These are phyloP conservation scores for Dipteronia sinensis DNA, from an alignment of 345 rosid species.

Conservation along the genomic window DNA sequence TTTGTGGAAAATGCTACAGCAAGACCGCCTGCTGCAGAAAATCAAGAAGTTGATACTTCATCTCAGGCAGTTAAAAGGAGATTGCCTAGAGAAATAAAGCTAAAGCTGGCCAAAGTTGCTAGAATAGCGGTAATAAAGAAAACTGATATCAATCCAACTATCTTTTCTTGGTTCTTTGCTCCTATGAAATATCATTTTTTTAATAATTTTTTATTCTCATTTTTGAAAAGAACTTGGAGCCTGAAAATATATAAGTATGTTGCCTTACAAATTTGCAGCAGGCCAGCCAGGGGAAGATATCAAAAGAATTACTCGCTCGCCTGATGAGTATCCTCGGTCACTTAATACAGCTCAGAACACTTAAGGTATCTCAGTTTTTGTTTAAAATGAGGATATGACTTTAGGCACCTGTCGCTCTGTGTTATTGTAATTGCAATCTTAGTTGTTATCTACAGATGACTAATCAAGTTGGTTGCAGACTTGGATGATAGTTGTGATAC, in stretches of 20 bases:
- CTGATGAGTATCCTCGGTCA: conserved; percentile 92
- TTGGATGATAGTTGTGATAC: background rate
- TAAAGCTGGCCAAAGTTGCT: conserved; percentile 76
- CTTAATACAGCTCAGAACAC: conserved; percentile 84
- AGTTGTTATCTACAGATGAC: background rate
- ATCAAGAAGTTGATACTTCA: conserved; percentile 73
- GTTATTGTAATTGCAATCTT: background rate
- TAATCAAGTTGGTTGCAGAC: background rate
- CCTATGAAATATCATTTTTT: background rate
- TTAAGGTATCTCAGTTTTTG: conserved; percentile 60
- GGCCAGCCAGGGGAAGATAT: conserved; percentile 76
- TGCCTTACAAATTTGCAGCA: conserved; percentile 41
- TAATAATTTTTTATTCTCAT: background rate
- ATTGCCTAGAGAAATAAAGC: conserved; percentile 71
- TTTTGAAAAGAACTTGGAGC: conserved; percentile 6
- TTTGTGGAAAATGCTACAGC: conserved; percentile 50
- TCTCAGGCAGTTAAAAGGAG: conserved; percentile 77
- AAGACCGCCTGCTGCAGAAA: conserved; percentile 74
- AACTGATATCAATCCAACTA: background rate
- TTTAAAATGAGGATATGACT: conserved; percentile 1
- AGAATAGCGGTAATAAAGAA: conserved; percentile 59
- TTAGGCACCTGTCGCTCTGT: background rate
- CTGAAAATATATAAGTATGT: conserved; percentile 14
- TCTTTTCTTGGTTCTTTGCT: conserved; percentile 8
- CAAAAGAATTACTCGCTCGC: conserved; percentile 79